Evolutionary conservation across 352 stramenopile genomes (phyloP).

Genomic region (Pythium folliculosum): DNA sequence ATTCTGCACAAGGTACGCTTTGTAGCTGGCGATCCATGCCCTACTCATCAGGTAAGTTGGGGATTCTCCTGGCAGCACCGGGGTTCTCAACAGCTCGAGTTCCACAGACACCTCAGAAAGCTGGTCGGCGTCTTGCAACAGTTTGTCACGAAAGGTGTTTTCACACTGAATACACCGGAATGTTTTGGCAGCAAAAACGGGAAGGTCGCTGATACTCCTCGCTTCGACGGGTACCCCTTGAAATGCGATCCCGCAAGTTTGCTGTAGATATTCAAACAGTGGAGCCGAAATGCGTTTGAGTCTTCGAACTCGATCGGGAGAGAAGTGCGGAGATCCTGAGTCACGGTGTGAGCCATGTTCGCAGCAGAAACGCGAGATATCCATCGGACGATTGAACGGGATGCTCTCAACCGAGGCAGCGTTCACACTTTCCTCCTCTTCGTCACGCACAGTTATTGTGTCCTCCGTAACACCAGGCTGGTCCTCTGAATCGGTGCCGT

Average conservation of each 20-base stretch:
- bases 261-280: conserved; percentile 48
- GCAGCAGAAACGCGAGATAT: conserved; percentile 54
- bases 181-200: conserved; percentile 42
- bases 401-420: conserved; percentile 36
- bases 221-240: conserved; percentile 6
- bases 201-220: neutral
- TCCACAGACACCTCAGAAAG: conserved; percentile 54
- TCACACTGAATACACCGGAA: conserved; percentile 59
- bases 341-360: conserved; percentile 31
- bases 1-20: conserved; percentile 46
- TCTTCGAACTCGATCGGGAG: conserved; percentile 48
- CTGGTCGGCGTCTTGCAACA: conserved; percentile 53
- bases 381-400: conserved; percentile 54
- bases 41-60: conserved; percentile 64
- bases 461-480: neutral
- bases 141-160: conserved; percentile 46
- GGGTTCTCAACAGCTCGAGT: conserved; percentile 52
- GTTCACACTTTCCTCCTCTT: conserved; percentile 7
- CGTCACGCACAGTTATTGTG: conserved; percentile 3
- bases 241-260: conserved; percentile 37
- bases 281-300: conserved; percentile 64
- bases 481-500: conserved; percentile 6
- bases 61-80: conserved; percentile 25
- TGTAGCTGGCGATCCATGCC: conserved; percentile 76
- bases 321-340: conserved; percentile 34